A percentile compares a stretch with the other conserved stretches of the same genome.
These are phyloP conservation scores for Ceratobasidium sp. DNA, from an alignment of 1,284 basidiomycete genomes.

Conservation along the genomic window DNA sequence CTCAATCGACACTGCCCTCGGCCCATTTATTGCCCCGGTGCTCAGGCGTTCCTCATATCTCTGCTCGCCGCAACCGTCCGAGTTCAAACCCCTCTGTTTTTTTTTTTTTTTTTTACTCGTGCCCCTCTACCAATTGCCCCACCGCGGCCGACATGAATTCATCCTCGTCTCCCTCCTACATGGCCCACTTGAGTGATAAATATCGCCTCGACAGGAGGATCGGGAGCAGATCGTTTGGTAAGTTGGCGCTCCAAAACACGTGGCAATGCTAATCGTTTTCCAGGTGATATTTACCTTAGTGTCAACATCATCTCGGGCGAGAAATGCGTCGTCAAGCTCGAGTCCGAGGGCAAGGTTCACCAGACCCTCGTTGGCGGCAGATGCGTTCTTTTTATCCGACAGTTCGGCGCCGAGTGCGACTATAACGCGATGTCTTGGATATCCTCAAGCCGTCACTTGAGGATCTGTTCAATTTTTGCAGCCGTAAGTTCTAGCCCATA, in stretches of 20 bases:
- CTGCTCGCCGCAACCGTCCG: constrained; percentile 20
- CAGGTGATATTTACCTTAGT: constrained; percentile 99
- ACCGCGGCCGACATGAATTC: constrained; percentile 52
- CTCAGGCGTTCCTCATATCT: not conserved
- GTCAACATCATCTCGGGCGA: constrained; percentile 99
- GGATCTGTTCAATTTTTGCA: constrained; percentile 99
- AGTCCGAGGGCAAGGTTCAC: constrained; percentile 97
- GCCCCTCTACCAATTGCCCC: constrained; percentile 48
- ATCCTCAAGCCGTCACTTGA: constrained; percentile 97
- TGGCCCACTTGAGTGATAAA: constrained; percentile 97
- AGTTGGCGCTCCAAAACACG: not conserved
- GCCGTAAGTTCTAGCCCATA: constrained; percentile 98
- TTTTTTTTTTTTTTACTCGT: constrained; percentile 12
- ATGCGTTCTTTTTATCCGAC: constrained; percentile 95
- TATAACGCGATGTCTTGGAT: constrained; percentile 99
- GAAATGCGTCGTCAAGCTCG: constrained; percentile 99
- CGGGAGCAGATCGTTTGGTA: constrained; percentile 84
- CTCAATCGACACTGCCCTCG: constrained; percentile 41
- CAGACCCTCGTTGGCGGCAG: constrained; percentile 98
- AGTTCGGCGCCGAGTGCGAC: constrained; percentile 99
- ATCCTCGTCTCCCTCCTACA: constrained; percentile 52
- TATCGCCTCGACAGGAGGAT: constrained; percentile 99
- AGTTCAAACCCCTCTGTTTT: not conserved
- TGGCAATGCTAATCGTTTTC: constrained; percentile 28
- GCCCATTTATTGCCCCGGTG: constrained; percentile 35